Percentiles rank a stretch among this genome's conserved stretches.
phyloP scores from a whole-genome alignment of 2,329 filamentous ascomycete species.

The Alternaria conjuncta region DNA sequence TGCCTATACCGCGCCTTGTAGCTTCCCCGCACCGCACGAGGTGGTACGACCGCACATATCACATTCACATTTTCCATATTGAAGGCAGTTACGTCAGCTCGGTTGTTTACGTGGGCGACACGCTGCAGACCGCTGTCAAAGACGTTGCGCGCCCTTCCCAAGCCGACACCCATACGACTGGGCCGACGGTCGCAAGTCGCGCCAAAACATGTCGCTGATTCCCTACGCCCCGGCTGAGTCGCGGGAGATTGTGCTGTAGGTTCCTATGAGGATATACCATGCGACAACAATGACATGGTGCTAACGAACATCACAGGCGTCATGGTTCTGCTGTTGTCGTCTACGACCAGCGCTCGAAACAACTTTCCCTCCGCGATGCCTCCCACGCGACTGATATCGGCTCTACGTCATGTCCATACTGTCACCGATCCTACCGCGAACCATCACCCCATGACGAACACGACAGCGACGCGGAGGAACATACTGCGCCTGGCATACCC shows the following conservation, averaged over 20 bases:
- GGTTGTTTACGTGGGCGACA: neutral
- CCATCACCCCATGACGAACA: constrained; percentile 43
- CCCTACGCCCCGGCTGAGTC: constrained; percentile 76
- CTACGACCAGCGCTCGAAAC: constrained; percentile 82
- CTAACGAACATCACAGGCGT: constrained; percentile 64
- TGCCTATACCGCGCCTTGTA: constrained; percentile 11
- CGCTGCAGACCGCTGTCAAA: neutral
- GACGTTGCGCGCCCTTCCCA: constrained; percentile 8
- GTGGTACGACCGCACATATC: constrained; percentile 10
- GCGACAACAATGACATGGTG: neutral
- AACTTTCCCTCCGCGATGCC: constrained; percentile 78
- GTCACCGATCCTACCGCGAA: constrained; percentile 73
- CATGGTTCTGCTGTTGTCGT: constrained; percentile 93
- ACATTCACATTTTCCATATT: neutral
- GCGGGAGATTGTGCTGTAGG: constrained; percentile 81
- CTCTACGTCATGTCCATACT: constrained; percentile 82
- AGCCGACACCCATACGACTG: neutral
- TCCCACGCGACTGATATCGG: constrained; percentile 62
- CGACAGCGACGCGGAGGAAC: constrained; percentile 41
- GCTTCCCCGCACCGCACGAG: constrained; percentile 30
- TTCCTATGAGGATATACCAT: constrained; percentile 21
- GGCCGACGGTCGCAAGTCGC: constrained; percentile 34
- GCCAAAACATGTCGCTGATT: constrained; percentile 69
- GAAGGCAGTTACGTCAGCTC: constrained; percentile 7
- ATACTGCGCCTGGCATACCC: constrained; percentile 37